A percentile compares a stretch with the other conserved stretches of the same genome.
Conservation (phyloP, 23 red algal genomes). For the Pyropia haitanensis region DNA sequence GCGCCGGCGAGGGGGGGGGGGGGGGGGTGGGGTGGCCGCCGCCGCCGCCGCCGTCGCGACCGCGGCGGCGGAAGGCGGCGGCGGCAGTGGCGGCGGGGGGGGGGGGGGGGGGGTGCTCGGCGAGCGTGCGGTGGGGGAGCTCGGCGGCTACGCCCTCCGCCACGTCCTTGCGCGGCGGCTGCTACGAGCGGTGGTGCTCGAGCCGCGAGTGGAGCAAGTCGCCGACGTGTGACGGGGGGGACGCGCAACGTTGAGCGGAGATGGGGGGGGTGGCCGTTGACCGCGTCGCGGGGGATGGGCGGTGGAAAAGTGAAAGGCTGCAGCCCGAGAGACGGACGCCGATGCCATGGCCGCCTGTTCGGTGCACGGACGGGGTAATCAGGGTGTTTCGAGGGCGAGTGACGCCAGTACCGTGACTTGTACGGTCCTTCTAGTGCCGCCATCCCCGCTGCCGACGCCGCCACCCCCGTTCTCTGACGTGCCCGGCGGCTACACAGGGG, state of each 20-base stretch:
- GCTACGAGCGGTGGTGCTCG: background rate
- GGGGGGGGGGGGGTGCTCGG: background rate
- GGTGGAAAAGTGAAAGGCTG: too few relatives aligned
- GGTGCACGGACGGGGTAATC: too few relatives aligned
- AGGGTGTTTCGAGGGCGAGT: too few relatives aligned
- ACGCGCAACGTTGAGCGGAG: too few relatives aligned
- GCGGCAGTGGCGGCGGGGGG: too few relatives aligned
- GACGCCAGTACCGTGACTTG: too few relatives aligned
- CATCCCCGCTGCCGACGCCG: too few relatives aligned
- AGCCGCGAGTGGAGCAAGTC: background rate
- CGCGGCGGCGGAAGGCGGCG: background rate
- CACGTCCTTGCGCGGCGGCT: background rate
- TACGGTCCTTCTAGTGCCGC: too few relatives aligned
- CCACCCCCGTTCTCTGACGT: too few relatives aligned
- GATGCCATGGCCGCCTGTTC: too few relatives aligned
- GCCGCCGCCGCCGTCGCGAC: background rate
- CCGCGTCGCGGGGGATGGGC: constrained; percentile 1
- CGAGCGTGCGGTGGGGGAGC: background rate
- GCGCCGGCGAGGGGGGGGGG: background rate
- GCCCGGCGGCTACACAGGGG: too few relatives aligned
- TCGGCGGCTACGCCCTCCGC: background rate
- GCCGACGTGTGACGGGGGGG: constrained; percentile 1
- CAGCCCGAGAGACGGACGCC: too few relatives aligned
- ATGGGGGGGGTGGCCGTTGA: background rate
- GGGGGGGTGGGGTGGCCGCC: background rate